Evolutionary conservation across 352 stramenopile genomes (phyloP).

Genomic region (Phytophthora agathidicida): DNA sequence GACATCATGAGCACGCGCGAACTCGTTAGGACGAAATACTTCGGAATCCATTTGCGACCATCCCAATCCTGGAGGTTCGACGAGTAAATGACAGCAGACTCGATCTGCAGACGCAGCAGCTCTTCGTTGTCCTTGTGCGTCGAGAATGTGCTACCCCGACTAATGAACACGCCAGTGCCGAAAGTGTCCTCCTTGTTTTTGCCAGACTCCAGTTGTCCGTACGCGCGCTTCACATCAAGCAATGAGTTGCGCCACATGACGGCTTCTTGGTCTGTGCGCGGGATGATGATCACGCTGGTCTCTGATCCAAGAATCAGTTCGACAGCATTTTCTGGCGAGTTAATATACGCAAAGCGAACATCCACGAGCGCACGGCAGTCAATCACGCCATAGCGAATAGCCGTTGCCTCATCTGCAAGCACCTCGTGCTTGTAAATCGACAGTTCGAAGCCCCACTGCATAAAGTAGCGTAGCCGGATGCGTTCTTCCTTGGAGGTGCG

Average conservation of each 20-base stretch:
- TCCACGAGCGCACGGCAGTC: slow-evolving; percentile 84
- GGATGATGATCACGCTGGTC: slow-evolving; percentile 85
- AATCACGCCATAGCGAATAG: slow-evolving; percentile 89
- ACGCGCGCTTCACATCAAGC: slow-evolving; percentile 83
- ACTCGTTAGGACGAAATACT: slow-evolving; percentile 88
- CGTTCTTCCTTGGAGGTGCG: slow-evolving; percentile 84
- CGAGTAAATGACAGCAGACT: slow-evolving; percentile 80
- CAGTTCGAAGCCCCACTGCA: slow-evolving; percentile 88
- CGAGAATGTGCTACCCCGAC: slow-evolving; percentile 84
- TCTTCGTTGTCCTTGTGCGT: slow-evolving; percentile 88
- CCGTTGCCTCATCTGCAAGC: slow-evolving; percentile 69
- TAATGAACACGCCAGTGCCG: slow-evolving; percentile 83
- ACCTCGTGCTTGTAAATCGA: slow-evolving; percentile 92
- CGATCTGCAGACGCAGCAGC: slow-evolving; percentile 81
- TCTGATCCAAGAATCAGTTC: slow-evolving; percentile 79
- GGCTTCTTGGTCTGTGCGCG: slow-evolving; percentile 80
- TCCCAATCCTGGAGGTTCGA: slow-evolving; percentile 89
- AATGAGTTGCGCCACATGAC: slow-evolving; percentile 87
- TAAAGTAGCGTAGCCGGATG: slow-evolving; percentile 84
- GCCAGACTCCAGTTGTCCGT: slow-evolving; percentile 73
- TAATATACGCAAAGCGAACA: slow-evolving; percentile 84
- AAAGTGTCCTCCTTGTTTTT: slow-evolving; percentile 81
- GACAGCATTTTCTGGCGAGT: slow-evolving; percentile 86
- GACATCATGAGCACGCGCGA: slow-evolving; percentile 83
- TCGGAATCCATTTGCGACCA: slow-evolving; percentile 86